Conservation (phyloP, 768 basidiomycete species). For the Atractiella rhizophila region DNA sequence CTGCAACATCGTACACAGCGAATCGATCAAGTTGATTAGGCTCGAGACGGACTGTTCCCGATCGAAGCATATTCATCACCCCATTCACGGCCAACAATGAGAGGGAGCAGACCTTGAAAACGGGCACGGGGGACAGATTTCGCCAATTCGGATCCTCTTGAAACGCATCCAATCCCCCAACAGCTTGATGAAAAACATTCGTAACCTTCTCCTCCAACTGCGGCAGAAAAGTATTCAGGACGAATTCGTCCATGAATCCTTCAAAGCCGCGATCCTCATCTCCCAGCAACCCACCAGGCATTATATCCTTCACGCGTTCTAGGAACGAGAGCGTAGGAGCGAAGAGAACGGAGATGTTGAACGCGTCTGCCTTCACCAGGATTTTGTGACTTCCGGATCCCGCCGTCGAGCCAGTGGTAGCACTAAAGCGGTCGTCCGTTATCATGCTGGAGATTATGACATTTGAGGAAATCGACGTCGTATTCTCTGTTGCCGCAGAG, state of each 20-base stretch:
- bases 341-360: conserved; percentile 83
- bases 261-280: conserved; percentile 13
- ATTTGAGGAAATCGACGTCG: neutral
- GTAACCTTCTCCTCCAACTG: conserved; percentile 87
- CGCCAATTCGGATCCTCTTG: conserved; percentile 47
- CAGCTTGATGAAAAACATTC: conserved; percentile 56
- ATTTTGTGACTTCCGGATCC: conserved; percentile 58
- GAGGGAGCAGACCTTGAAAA: conserved; percentile 38
- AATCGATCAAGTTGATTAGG: conserved; percentile 70
- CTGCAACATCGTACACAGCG: conserved; percentile 67
- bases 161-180: conserved; percentile 63
- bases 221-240: conserved; percentile 70
- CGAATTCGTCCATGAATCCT: conserved; percentile 31
- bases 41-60: conserved; percentile 46
- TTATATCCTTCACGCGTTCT: conserved; percentile 38
- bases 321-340: conserved; percentile 74
- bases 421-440: neutral
- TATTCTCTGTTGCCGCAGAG: conserved; percentile 4
- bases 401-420: conserved; percentile 22
- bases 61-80: no score
- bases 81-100: neutral
- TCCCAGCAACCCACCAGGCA: conserved; percentile 28
- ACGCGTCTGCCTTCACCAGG: conserved; percentile 69
- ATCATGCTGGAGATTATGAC: neutral
- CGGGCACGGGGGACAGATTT: conserved; percentile 40